These are phyloP conservation scores for Meira nashicola DNA, from an alignment of 1,284 basidiomycete genomes.

Conservation along the genomic window DNA sequence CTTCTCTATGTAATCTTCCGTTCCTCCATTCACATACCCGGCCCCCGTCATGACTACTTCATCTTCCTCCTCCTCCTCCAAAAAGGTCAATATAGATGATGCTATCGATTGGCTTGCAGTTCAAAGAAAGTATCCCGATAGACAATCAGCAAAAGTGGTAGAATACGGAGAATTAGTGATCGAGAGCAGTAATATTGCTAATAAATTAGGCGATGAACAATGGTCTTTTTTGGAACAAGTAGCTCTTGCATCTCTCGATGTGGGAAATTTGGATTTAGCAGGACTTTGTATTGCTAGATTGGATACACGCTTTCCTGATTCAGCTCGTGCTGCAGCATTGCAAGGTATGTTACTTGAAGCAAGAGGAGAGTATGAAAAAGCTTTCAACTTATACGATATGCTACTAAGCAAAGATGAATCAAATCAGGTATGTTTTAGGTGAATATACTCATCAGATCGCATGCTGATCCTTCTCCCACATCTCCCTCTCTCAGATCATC, in stretches of 20 bases:
- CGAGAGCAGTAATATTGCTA: slow-evolving; percentile 54
- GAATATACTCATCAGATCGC: neutral
- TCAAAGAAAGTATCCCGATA: slow-evolving; percentile 42
- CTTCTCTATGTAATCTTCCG: too few species aligned
- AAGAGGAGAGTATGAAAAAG: slow-evolving; percentile 56
- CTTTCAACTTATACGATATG: slow-evolving; percentile 66
- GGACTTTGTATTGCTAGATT: slow-evolving; percentile 70
- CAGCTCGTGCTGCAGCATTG: slow-evolving; percentile 76
- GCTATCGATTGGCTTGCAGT: slow-evolving; percentile 33
- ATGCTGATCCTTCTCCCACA: neutral
- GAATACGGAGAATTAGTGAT: slow-evolving; percentile 64
- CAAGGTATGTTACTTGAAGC: slow-evolving; percentile 80
- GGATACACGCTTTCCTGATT: slow-evolving; percentile 68
- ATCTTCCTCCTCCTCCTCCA: too few species aligned
- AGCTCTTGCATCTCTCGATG: slow-evolving; percentile 76
- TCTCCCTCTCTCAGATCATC: slow-evolving; percentile 59
- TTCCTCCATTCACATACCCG: too few species aligned
- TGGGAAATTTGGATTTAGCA: slow-evolving; percentile 72
- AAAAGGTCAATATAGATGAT: slow-evolving; percentile 11
- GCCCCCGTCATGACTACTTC: too few species aligned
- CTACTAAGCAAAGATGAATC: slow-evolving; percentile 67
- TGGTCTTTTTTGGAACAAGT: slow-evolving; percentile 88
- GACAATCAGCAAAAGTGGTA: slow-evolving; percentile 69
- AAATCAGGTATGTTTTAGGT: slow-evolving; percentile 63
- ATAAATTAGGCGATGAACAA: slow-evolving; percentile 54